These are phyloP conservation scores for Plasmodium sp. DNA, from an alignment of 169 alveolate genomes.

Conservation along the genomic window DNA sequence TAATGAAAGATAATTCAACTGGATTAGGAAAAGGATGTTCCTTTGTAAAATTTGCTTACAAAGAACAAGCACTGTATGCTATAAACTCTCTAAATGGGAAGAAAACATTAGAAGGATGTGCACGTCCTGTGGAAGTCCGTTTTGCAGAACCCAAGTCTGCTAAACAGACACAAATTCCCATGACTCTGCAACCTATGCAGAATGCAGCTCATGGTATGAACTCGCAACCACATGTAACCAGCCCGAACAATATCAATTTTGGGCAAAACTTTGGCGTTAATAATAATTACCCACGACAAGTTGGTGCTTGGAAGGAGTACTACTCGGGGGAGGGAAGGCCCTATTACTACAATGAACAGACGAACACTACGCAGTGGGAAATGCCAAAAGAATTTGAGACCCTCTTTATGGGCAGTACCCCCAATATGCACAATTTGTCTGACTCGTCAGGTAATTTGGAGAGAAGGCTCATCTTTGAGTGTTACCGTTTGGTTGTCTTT, in stretches of 20 bases:
- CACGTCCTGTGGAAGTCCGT: constrained; percentile 91
- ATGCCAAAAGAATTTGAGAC: constrained; percentile 90
- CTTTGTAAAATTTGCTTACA: constrained; percentile 89
- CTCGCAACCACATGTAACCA: constrained; percentile 34
- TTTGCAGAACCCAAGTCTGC: constrained; percentile 89
- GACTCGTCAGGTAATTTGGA: constrained; percentile 74
- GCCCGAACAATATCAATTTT: constrained; percentile 62
- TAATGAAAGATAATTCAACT: constrained; percentile 88
- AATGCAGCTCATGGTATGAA: constrained; percentile 55
- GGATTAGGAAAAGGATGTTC: constrained; percentile 93
- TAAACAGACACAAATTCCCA: constrained; percentile 63
- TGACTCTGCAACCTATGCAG: constrained; percentile 59
- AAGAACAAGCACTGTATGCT: constrained; percentile 93
- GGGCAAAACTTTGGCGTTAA: constrained; percentile 65
- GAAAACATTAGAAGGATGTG: constrained; percentile 86
- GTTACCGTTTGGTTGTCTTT: too few relatives aligned
- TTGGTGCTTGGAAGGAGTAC: constrained; percentile 91
- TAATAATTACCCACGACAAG: constrained; percentile 86
- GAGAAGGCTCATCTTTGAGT: neutral
- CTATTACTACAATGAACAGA: constrained; percentile 88
- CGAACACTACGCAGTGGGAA: constrained; percentile 93
- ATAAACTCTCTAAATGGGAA: constrained; percentile 86
- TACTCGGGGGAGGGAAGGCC: constrained; percentile 90
- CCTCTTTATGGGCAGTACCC: constrained; percentile 32
- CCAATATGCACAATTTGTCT: constrained; percentile 73